phyloP scores from a whole-genome alignment of 306 rosid genomes.

The Nissolia schottii region DNA sequence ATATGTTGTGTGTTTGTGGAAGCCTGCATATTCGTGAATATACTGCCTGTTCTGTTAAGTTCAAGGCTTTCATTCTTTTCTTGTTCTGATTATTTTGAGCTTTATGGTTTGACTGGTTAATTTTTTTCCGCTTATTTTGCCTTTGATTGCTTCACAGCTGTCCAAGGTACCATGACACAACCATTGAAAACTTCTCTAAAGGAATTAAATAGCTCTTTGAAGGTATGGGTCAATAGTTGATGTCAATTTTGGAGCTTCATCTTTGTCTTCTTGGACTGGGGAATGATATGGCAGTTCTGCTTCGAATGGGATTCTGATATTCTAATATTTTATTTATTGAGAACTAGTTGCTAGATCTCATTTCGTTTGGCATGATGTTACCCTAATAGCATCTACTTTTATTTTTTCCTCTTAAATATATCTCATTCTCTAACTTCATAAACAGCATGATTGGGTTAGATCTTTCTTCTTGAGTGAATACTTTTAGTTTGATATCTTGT shows the following conservation, averaged over 20 bases:
- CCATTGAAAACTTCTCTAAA: constrained; percentile 39
- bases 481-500: constrained; percentile 25
- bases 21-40: neutral
- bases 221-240: constrained; percentile 41
- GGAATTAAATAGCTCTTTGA: constrained; percentile 49
- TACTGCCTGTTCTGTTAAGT: constrained; percentile 13
- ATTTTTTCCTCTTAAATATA: neutral
- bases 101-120: constrained; percentile 17
- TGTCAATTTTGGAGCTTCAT: constrained; percentile 10
- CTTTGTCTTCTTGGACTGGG: constrained; percentile 7
- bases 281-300: neutral
- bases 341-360: neutral
- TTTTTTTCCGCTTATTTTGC: constrained; percentile 14
- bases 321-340: neutral
- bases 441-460: neutral
- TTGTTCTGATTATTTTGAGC: neutral
- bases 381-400: neutral
- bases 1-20: neutral
- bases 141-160: constrained; percentile 30
- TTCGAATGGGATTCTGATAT: neutral
- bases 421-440: neutral
- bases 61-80: constrained; percentile 9
- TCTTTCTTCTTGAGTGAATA: constrained; percentile 3
- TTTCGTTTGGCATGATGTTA: constrained; percentile 18
- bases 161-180: constrained; percentile 26